These are phyloP conservation scores for Hypoxylon rubiginosum DNA, from an alignment of 2,329 filamentous ascomycete species.

Conservation along the genomic window DNA sequence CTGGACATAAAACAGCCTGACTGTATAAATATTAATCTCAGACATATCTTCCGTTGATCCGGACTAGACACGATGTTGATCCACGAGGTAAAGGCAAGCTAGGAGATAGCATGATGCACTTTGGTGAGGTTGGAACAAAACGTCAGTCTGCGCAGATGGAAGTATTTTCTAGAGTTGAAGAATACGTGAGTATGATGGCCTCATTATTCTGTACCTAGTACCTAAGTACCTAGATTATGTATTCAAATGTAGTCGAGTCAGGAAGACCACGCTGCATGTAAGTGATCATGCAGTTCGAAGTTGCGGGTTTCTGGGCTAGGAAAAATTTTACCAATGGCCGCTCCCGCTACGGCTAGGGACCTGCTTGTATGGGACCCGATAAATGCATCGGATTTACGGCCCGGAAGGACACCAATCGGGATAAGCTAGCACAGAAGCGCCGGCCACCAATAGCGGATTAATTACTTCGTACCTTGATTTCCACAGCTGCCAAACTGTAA, in stretches of 20 bases:
- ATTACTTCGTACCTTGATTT: conserved; percentile 20
- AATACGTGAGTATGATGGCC: background rate
- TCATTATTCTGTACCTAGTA: background rate
- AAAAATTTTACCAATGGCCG: conserved; percentile 26
- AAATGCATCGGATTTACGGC: conserved; percentile 35
- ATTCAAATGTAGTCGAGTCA: conserved; percentile 17
- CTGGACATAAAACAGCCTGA: conserved; percentile 15
- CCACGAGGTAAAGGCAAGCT: conserved; percentile 10
- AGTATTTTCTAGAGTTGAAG: conserved; percentile 4
- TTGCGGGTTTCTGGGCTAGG: conserved; percentile 16
- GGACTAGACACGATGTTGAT: conserved; percentile 18
- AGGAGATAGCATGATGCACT: conserved; percentile 9
- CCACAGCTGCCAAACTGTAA: conserved; percentile 6
- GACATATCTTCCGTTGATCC: conserved; percentile 27
- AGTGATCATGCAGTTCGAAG: conserved; percentile 33
- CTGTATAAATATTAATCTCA: conserved; percentile 11
- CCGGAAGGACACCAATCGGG: conserved; percentile 37
- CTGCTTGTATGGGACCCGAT: conserved; percentile 28
- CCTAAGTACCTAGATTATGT: background rate
- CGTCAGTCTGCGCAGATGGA: conserved; percentile 1
- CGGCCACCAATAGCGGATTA: conserved; percentile 24
- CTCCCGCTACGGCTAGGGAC: conserved; percentile 14
- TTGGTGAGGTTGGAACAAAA: conserved; percentile 1
- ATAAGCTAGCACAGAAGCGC: conserved; percentile 35
- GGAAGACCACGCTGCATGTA: conserved; percentile 26